Evolutionary conservation across 2,329 filamentous ascomycete species (phyloP), one percentile per base, ranked within the genome.

Genomic region (Amylocarpus encephaloides): DNA sequence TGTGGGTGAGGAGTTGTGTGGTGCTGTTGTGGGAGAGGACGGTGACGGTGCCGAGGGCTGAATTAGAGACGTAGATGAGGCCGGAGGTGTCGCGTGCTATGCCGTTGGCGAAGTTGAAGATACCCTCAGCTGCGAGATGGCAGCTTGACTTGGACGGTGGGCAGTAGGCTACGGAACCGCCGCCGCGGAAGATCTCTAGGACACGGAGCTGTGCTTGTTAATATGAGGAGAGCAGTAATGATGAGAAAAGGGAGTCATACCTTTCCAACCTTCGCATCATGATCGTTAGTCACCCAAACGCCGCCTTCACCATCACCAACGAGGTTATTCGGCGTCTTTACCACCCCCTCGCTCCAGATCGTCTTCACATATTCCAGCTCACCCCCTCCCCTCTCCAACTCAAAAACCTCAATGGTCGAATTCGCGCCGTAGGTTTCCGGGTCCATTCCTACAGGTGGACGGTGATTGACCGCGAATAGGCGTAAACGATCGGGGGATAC

Each of bases 201-300:
- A 15, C 42, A 16, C 42, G 42, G 13, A 30, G n/a, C 42, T 34
- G 11, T 1, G 12, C 26, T 11, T 6, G 15, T 43, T 30, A 32
- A 6, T 16, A 9, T 2, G n/a, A 16, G 9, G n/a, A 30, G 39
- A 38, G 54, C 57, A 41, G 26, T 13, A 26, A n/a, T 29, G 36
- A 7, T 16, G 12, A 48, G 29, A 13, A 49, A n/a, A 16, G 18
- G 26, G 53, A 45, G 29, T 33, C 13, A 59, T 62, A 56, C 52
- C 42, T 46, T 64, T 63, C 40, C 49, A 47, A 19, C 58, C 54
- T 52, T 57, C 4, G 29, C 44, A n/a, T 39, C 36, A 42, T 68
- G 65, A 43, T 68, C 67, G 46, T 67, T 68, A 2, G 64, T 67
- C 22, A 68, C 53, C 32, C 63, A 51, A 29, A 68, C 62, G 3